Conservation (phyloP, 331 rosid genomes). For the Saraca asoca region DNA sequence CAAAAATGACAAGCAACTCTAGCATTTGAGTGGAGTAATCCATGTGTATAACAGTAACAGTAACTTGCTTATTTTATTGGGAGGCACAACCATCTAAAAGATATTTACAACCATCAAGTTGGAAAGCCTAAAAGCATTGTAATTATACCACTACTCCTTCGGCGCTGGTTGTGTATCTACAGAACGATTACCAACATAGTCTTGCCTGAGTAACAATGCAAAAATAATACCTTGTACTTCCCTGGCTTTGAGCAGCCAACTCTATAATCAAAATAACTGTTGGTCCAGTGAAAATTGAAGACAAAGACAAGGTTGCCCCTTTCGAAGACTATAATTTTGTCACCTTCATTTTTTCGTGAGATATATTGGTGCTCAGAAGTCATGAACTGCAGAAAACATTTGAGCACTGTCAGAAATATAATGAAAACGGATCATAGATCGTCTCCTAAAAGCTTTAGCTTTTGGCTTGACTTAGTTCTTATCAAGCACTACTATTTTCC, state of each 20-base stretch:
- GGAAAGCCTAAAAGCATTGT: neutral
- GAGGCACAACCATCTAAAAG: neutral
- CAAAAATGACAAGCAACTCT: too few relatives aligned
- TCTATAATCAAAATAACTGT: constrained; percentile 80
- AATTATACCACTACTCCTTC: neutral
- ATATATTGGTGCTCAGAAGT: constrained; percentile 81
- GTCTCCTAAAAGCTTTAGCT: too few relatives aligned
- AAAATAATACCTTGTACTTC: constrained; percentile 72
- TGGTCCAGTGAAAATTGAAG: constrained; percentile 90
- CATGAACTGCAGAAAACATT: constrained; percentile 82
- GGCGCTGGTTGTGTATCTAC: neutral
- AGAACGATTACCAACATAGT: neutral
- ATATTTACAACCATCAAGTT: too few relatives aligned
- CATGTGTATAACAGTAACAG: neutral
- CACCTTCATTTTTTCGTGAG: constrained; percentile 79
- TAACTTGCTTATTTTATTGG: neutral
- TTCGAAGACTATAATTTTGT: constrained; percentile 73
- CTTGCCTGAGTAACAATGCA: constrained; percentile 20
- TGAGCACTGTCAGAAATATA: constrained; percentile 24
- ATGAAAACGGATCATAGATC: neutral
- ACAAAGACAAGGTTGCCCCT: constrained; percentile 83
- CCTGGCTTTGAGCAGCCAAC: constrained; percentile 88
- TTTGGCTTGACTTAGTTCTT: too few relatives aligned
- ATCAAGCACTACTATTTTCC: neutral
- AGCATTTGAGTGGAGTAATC: too few relatives aligned